phyloP scores from a whole-genome alignment of 2,329 filamentous ascomycete species.

The Cadophora sp. region DNA sequence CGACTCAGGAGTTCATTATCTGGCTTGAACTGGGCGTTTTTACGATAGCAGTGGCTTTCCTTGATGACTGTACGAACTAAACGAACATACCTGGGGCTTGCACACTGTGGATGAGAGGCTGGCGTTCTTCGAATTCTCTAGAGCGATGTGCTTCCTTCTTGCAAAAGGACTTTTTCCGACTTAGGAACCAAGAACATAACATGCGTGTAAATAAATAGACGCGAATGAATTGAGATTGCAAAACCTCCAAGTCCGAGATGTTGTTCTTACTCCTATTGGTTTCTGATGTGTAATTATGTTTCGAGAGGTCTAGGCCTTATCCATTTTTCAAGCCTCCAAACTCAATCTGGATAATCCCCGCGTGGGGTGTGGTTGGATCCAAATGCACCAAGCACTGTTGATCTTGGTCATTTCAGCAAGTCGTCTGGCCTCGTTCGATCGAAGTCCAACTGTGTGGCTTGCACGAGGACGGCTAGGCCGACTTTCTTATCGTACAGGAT shows the following conservation, averaged over 20 bases:
- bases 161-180: too few species aligned
- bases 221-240: too few species aligned
- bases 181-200: too few species aligned
- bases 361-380: background rate
- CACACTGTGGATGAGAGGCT: too few species aligned
- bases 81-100: background rate
- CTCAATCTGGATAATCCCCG: background rate
- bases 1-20: background rate
- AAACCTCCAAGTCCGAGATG: too few species aligned
- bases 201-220: too few species aligned
- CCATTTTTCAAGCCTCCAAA: background rate
- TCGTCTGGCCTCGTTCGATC: background rate
- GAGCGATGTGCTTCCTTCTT: background rate
- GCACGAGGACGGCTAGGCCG: slow-evolving; percentile 4
- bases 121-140: too few species aligned
- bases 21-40: background rate
- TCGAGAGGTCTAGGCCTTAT: background rate
- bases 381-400: background rate
- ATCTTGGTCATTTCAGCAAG: background rate
- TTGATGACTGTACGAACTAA: slow-evolving; percentile 1
- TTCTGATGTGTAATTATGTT: background rate
- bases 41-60: background rate
- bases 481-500: background rate
- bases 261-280: too few species aligned
- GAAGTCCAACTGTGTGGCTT: background rate